A percentile compares a stretch with the other conserved stretches of the same genome.
These are phyloP conservation scores for Plasmodium adleri DNA, from an alignment of 169 alveolate genomes.

Conservation along the genomic window DNA sequence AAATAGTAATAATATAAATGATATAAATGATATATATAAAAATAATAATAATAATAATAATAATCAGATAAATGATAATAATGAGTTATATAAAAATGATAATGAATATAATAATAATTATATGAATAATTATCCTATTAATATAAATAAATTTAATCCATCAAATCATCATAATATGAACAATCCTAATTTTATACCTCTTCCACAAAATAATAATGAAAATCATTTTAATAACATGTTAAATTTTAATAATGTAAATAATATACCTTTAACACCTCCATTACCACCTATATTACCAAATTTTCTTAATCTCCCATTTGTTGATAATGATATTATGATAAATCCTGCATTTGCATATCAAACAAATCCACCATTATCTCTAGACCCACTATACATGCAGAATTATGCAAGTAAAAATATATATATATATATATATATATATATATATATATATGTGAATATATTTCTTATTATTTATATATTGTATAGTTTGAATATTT, in stretches of 20 bases:
- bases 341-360: slow-evolving; percentile 29
- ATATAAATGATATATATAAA: background rate
- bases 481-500: background rate
- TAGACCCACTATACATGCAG: slow-evolving; percentile 54
- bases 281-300: slow-evolving; percentile 65
- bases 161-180: slow-evolving; percentile 32
- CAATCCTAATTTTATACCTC: slow-evolving; percentile 64
- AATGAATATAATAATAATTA: background rate
- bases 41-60: background rate
- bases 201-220: slow-evolving; percentile 15
- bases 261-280: slow-evolving; percentile 53
- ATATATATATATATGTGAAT: background rate
- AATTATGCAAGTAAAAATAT: slow-evolving; percentile 27
- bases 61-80: too few relatives aligned
- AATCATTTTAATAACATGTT: slow-evolving; percentile 32
- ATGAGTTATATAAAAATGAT: too few relatives aligned
- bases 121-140: slow-evolving; percentile 5
- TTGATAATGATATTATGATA: slow-evolving; percentile 29
- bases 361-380: slow-evolving; percentile 8
- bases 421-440: background rate
- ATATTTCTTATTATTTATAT: background rate
- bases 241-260: slow-evolving; percentile 23
- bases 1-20: slow-evolving; percentile 8
- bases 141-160: slow-evolving; percentile 29
- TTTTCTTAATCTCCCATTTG: slow-evolving; percentile 63